Base-by-base conservation (phyloP, 2,329 filamentous ascomycete species). In the Fusarium sacchari region DNA sequence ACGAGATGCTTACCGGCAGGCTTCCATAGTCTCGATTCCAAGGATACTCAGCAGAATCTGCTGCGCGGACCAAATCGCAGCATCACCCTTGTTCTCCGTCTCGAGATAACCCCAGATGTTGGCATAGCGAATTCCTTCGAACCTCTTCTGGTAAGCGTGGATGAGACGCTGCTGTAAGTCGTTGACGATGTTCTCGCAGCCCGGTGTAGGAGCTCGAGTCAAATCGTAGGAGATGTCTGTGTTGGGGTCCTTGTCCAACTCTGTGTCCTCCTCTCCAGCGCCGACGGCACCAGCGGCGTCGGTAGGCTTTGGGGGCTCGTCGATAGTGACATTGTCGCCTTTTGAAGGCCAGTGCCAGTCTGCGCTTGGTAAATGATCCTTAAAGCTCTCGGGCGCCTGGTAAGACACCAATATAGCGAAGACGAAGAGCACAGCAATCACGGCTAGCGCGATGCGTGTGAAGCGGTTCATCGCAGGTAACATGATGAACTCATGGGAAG, bases 101-200 rank as follows among this genome's bases (percentile, higher is more conserved):
- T 78, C 74, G n/a, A 78, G 76, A 55, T 78, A 78, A 30, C 76
- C 76, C 76, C 76, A 78, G 60, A 78, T 78, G 70, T 78, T 77
- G 66, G 73, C 75, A 28, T 78, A 77, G 34, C 76, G 74, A 42
- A 78, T 73, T 49, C 76, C 76, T 18, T 67, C 47, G 47, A 78
- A 59, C n/a, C 76, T 68, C 60, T 77, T 68, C 52, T 76, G 66
- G 67, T 78, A 78, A 13, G 75, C 71, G 15, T 73, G 71, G 44
- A 78, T 78, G 40, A 78, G 73, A 32, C 73, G 76, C 47, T 78
- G 76, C 64, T 78, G 76, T 9, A 78, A 75, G 26, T 78, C 71
- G 65, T 78, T 78, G 69, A 78, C 76, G 42, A 78, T 55, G 59
- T 59, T 69, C 69, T 78, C 76, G 49, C 76, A 78, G 17, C 76